phyloP scores from a whole-genome alignment of 2,329 filamentous ascomycete species.

The Aspergillus brasiliensis region DNA sequence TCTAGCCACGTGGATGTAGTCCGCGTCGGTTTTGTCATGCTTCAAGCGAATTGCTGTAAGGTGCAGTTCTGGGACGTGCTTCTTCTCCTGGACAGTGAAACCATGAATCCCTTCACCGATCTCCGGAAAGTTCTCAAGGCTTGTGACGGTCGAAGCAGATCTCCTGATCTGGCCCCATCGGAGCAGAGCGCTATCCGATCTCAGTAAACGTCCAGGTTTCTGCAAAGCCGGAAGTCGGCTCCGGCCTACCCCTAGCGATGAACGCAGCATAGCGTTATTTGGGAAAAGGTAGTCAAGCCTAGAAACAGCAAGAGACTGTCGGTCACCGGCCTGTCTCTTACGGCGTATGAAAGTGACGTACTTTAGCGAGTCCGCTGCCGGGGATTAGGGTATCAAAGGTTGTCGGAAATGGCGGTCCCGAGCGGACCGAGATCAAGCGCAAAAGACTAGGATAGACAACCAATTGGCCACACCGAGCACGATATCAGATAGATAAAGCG shows the following conservation, averaged over 20 bases:
- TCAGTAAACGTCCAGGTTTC: slow-evolving; percentile 25
- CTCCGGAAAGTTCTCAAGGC: slow-evolving; percentile 73
- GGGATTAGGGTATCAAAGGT: slow-evolving; percentile 7
- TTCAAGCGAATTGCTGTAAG: slow-evolving; percentile 86
- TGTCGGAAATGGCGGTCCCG: slow-evolving; percentile 11
- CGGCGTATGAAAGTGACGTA: neutral
- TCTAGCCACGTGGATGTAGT: slow-evolving; percentile 91
- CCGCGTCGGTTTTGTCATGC: slow-evolving; percentile 93
- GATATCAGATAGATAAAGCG: neutral
- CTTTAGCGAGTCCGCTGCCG: slow-evolving; percentile 5
- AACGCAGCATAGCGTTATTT: slow-evolving; percentile 34
- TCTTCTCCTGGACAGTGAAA: slow-evolving; percentile 85
- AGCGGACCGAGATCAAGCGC: slow-evolving; percentile 13
- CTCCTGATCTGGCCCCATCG: slow-evolving; percentile 23
- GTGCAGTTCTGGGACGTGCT: slow-evolving; percentile 92
- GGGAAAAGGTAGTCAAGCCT: neutral
- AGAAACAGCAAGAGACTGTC: neutral
- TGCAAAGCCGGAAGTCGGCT: slow-evolving; percentile 25
- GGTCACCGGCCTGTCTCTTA: neutral
- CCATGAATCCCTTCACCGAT: slow-evolving; percentile 86
- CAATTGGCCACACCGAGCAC: neutral
- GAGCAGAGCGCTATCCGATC: slow-evolving; percentile 16
- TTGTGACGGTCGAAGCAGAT: slow-evolving; percentile 65
- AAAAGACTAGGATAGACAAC: neutral
- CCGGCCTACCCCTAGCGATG: slow-evolving; percentile 31